phyloP scores from a whole-genome alignment of 352 stramenopile genomes.

The Globisporangium spiculum region DNA sequence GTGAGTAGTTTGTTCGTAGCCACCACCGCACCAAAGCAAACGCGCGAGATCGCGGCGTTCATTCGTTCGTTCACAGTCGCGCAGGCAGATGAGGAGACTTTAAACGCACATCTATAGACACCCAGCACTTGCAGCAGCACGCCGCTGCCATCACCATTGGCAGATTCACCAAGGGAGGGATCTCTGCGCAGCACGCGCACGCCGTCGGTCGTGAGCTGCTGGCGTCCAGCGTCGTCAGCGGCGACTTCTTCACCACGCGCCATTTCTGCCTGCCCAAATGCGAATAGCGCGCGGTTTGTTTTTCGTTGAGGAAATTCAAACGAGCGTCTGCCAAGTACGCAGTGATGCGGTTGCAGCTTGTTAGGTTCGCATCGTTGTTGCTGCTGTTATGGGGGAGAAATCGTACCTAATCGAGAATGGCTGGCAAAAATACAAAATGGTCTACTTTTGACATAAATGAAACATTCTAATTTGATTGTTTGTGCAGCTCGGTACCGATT shows the following conservation, averaged over 20 bases:
- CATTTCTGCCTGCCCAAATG: neutral
- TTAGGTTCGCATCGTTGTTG: no score
- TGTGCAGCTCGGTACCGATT: no score
- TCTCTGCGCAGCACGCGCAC: slow-evolving; percentile 30
- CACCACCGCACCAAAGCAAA: neutral
- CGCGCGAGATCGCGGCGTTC: neutral
- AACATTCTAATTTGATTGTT: no score
- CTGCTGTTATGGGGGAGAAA: no score
- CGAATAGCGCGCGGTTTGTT: no score
- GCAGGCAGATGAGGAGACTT: neutral
- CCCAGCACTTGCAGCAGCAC: slow-evolving; percentile 51
- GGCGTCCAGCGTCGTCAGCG: neutral
- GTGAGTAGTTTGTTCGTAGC: neutral
- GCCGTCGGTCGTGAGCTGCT: slow-evolving; percentile 37
- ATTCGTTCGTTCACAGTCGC: neutral
- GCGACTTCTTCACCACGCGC: no score
- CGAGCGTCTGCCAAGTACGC: no score
- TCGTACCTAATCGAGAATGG: no score
- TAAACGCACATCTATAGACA: slow-evolving; percentile 48
- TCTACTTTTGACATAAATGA: no score
- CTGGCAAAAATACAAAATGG: no score
- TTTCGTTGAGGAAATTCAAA: no score
- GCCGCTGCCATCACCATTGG: neutral
- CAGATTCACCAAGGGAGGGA: neutral
- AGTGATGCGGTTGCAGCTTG: no score